Percentiles rank a stretch among this genome's conserved stretches.
phyloP scores from a whole-genome alignment of 2,329 filamentous ascomycete genomes.

The Clarireedia paspali region DNA sequence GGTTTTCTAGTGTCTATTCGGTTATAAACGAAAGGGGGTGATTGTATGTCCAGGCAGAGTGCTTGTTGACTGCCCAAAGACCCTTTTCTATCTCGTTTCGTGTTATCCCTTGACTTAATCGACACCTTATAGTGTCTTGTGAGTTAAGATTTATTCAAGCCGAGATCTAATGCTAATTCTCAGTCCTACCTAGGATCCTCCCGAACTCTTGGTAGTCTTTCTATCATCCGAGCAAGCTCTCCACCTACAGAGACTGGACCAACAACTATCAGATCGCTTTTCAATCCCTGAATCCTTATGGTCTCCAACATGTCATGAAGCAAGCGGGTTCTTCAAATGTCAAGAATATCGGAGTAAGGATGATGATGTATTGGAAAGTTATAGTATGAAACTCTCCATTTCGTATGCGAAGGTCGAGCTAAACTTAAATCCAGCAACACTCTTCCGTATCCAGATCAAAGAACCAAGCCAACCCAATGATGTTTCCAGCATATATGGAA shows the following conservation, averaged over 20 bases:
- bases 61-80: too few relatives aligned
- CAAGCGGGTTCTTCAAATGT: slow-evolving; percentile 1
- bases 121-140: too few relatives aligned
- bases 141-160: too few relatives aligned
- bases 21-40: too few relatives aligned
- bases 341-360: neutral
- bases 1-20: too few relatives aligned
- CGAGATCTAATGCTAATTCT: too few relatives aligned
- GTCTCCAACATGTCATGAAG: neutral
- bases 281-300: neutral
- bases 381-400: neutral
- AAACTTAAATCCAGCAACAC: neutral
- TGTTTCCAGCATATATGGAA: neutral
- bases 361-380: neutral
- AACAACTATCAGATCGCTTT: neutral
- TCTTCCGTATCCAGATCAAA: slow-evolving; percentile 1
- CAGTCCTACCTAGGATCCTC: too few relatives aligned
- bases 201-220: neutral
- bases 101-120: too few relatives aligned
- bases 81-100: too few relatives aligned
- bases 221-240: neutral
- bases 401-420: neutral
- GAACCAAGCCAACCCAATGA: neutral
- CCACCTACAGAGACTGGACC: neutral
- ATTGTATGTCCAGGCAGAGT: too few relatives aligned